phyloP scores from a whole-genome alignment of 2,329 filamentous ascomycete genomes.

The Xylariaceae sp. region DNA sequence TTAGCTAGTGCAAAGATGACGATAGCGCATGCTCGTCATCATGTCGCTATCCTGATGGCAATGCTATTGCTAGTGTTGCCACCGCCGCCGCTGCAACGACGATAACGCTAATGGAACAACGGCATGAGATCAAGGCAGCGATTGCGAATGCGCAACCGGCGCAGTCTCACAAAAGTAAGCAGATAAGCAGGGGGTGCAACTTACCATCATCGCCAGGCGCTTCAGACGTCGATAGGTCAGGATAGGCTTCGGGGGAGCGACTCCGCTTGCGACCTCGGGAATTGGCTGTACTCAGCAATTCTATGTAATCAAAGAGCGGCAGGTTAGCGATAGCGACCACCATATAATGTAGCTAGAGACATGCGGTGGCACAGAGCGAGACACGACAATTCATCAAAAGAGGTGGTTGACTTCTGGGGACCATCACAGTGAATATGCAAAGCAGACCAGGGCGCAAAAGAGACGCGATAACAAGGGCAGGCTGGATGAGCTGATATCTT shows the following conservation, averaged over 20 bases:
- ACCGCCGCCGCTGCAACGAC: background rate
- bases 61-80: background rate
- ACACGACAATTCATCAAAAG: constrained; percentile 19
- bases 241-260: constrained; percentile 66
- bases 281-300: constrained; percentile 44
- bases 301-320: constrained; percentile 35
- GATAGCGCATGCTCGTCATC: background rate
- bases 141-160: constrained; percentile 16
- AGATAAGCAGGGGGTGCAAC: constrained; percentile 39
- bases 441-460: constrained; percentile 6
- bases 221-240: constrained; percentile 47
- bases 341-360: constrained; percentile 17
- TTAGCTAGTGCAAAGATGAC: constrained; percentile 21
- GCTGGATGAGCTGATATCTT: background rate
- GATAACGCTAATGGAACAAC: background rate
- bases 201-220: constrained; percentile 69
- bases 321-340: constrained; percentile 27
- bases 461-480: background rate
- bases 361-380: constrained; percentile 19
- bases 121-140: background rate
- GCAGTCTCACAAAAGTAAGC: constrained; percentile 27
- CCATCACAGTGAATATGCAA: constrained; percentile 16
- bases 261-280: constrained; percentile 72
- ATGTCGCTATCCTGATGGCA: background rate
- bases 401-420: constrained; percentile 19